Percentiles rank a stretch among this genome's conserved stretches.
Conservation (phyloP, 495 filamentous ascomycete species). For the Trichocladium antarcticum region DNA sequence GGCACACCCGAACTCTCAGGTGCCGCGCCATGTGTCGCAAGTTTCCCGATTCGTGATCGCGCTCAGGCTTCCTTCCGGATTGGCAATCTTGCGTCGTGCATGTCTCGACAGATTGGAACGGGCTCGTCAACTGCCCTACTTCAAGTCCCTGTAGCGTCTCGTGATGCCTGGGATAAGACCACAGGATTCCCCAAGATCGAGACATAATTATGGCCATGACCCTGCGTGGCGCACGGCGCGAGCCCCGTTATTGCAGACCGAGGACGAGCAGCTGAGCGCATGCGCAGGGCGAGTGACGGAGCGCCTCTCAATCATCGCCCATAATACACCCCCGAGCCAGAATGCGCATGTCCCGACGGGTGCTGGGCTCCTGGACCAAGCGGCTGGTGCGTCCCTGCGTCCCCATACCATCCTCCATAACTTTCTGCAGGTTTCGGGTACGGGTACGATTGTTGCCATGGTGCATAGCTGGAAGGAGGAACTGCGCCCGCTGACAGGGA, state of each 20-base stretch:
- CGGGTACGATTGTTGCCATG: conserved; percentile 37
- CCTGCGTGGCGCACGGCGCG: too few relatives aligned
- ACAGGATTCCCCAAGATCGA: too few relatives aligned
- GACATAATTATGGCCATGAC: too few relatives aligned
- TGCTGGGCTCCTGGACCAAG: too few relatives aligned
- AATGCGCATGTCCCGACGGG: conserved; percentile 25
- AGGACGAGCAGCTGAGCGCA: not conserved
- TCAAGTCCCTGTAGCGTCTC: not conserved
- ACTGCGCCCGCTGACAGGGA: conserved; percentile 35
- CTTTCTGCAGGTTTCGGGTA: conserved; percentile 29
- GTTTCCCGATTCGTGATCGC: conserved; percentile 22
- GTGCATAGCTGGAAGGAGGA: conserved; percentile 29
- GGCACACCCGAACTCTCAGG: conserved; percentile 17
- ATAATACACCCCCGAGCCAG: conserved; percentile 5
- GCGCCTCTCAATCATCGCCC: not conserved
- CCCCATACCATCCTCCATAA: conserved; percentile 36
- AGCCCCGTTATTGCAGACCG: not conserved
- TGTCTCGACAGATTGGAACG: conserved; percentile 10
- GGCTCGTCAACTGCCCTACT: not conserved
- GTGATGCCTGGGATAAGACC: too few relatives aligned
- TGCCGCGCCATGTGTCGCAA: conserved; percentile 21
- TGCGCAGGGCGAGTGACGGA: not conserved
- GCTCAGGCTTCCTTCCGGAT: conserved; percentile 24
- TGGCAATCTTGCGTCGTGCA: conserved; percentile 15
- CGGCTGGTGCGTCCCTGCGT: too few relatives aligned